These are phyloP conservation scores for Ganoderma multipileum DNA, from an alignment of 1,284 basidiomycete species.

Conservation along the genomic window DNA sequence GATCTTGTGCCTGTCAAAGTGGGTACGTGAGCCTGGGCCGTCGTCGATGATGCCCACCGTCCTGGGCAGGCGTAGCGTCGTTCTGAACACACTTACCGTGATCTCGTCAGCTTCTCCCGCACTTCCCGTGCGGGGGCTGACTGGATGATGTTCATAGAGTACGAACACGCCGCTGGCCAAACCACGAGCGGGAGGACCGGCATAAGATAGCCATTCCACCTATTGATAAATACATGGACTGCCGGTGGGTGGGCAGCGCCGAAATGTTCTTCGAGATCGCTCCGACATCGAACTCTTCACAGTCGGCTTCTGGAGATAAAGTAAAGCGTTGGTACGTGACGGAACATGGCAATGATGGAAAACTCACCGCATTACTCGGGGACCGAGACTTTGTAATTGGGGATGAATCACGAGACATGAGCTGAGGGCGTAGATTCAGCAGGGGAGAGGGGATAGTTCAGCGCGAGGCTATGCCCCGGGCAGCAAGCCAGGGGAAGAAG, in stretches of 20 bases:
- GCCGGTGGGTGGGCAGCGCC: not conserved
- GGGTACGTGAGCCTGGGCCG: not conserved
- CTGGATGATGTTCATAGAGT: not conserved
- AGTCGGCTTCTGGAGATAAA: constrained; percentile 14
- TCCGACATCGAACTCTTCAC: constrained; percentile 1
- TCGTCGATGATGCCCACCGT: not conserved
- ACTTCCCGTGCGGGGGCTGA: constrained; percentile 15
- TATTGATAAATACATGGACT: constrained; percentile 2
- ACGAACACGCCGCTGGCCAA: not conserved
- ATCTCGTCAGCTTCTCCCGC: constrained; percentile 29
- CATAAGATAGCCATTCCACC: not conserved
- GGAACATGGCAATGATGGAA: constrained; percentile 7
- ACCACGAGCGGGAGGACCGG: not conserved
- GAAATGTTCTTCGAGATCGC: not conserved
- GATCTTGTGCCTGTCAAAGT: constrained; percentile 1
- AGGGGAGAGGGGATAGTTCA: not conserved
- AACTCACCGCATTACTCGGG: not conserved
- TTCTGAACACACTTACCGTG: not conserved
- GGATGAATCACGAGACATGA: not conserved
- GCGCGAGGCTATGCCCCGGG: not conserved
- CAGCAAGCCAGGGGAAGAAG: not conserved
- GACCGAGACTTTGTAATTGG: not conserved
- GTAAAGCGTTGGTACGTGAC: constrained; percentile 15
- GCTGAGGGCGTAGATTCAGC: not conserved
- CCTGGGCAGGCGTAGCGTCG: not conserved